These are phyloP conservation scores for Beauveria sp. DNA, from an alignment of 2,329 filamentous ascomycete species.

Conservation along the genomic window DNA sequence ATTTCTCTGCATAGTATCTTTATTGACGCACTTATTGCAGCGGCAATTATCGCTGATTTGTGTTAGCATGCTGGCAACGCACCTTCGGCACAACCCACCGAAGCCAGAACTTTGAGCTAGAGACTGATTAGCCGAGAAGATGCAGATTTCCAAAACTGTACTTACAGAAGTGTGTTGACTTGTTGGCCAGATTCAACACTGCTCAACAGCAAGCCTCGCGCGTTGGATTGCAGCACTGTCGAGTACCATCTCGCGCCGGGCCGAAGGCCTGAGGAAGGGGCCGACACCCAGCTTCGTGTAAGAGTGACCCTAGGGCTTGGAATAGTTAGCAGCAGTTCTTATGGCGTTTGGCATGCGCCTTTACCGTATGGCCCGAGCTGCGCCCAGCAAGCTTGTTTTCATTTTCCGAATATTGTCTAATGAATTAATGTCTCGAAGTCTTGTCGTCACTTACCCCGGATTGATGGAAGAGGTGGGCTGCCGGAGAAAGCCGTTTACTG, in stretches of 20 bases:
- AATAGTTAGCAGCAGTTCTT: neutral
- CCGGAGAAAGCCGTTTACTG: neutral
- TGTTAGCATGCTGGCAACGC: neutral
- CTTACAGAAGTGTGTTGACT: conserved; percentile 11
- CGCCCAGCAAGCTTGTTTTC: neutral
- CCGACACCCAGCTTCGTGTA: neutral
- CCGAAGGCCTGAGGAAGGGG: neutral
- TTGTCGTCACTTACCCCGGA: neutral
- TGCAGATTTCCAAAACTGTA: neutral
- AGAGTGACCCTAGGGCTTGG: neutral
- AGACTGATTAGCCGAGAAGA: neutral
- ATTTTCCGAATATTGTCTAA: neutral
- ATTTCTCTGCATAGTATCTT: conserved; percentile 34
- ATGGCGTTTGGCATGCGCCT: neutral
- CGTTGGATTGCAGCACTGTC: conserved; percentile 1
- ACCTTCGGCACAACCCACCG: neutral
- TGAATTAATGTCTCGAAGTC: neutral
- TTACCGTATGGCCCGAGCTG: neutral
- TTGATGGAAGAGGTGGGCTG: neutral
- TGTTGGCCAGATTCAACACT: neutral
- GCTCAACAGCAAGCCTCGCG: neutral
- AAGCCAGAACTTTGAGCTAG: conserved; percentile 10
- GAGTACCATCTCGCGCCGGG: neutral
- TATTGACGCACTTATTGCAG: conserved; percentile 34
- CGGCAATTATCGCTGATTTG: conserved; percentile 34